These are phyloP conservation scores for Phialophora chinensis DNA, from an alignment of 2,329 filamentous ascomycete genomes.

Conservation along the genomic window DNA sequence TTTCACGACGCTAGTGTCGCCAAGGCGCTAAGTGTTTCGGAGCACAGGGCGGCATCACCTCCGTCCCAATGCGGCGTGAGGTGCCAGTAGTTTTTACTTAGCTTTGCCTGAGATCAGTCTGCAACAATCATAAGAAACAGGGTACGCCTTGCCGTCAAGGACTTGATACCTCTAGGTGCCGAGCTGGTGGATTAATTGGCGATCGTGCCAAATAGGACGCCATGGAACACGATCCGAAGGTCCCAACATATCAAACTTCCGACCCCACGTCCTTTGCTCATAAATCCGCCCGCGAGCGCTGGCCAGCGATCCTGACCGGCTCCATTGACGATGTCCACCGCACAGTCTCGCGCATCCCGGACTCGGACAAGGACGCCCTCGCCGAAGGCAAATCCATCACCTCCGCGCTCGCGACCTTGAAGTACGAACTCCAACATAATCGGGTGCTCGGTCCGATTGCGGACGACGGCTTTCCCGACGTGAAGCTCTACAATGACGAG, in stretches of 20 bases:
- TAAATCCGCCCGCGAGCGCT: conserved; percentile 81
- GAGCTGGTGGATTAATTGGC: neutral
- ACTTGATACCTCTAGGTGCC: neutral
- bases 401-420: conserved; percentile 77
- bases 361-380: conserved; percentile 63
- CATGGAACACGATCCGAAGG: conserved; percentile 79
- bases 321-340: conserved; percentile 95
- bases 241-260: conserved; percentile 68
- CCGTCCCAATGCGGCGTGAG: too few relatives aligned
- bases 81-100: too few relatives aligned
- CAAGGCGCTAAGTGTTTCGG: too few relatives aligned
- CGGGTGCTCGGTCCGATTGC: conserved; percentile 68
- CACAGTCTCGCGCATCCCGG: conserved; percentile 54
- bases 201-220: neutral
- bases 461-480: conserved; percentile 74
- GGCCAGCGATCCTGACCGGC: conserved; percentile 92
- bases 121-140: neutral
- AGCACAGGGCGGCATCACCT: too few relatives aligned
- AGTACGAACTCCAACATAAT: conserved; percentile 95
- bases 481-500: conserved; percentile 84
- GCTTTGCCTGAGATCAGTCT: neutral
- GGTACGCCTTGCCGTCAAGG: neutral
- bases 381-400: conserved; percentile 87
- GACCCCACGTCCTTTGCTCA: conserved; percentile 88
- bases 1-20: too few relatives aligned